phyloP scores from a whole-genome alignment of 345 rosid species.

The Eucalyptus albens region DNA sequence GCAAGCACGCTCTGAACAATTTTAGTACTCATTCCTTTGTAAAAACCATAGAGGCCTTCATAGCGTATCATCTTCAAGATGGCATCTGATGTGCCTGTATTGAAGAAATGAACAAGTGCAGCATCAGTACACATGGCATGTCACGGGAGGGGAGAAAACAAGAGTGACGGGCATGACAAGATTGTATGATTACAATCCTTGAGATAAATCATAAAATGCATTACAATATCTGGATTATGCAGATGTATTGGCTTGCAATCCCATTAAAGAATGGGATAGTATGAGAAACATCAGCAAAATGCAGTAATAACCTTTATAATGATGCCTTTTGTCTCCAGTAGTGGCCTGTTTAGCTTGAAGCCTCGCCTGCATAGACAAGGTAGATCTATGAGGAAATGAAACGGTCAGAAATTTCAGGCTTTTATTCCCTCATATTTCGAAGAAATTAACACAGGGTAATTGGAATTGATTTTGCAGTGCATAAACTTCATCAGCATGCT shows the following conservation, averaged over 20 bases:
- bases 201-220: not conserved
- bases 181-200: not conserved
- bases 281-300: not conserved
- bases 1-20: slow-evolving; percentile 87
- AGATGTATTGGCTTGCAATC: not conserved
- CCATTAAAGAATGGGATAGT: not conserved
- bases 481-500: not conserved
- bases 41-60: slow-evolving; percentile 79
- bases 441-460: not conserved
- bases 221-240: not conserved
- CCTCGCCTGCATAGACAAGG: slow-evolving; percentile 38
- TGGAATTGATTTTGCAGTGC: not conserved
- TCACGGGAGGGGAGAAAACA: not conserved
- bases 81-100: slow-evolving; percentile 70
- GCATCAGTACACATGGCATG: not conserved
- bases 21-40: slow-evolving; percentile 95
- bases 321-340: slow-evolving; percentile 65
- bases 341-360: slow-evolving; percentile 86
- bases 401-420: not conserved
- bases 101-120: not conserved
- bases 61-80: slow-evolving; percentile 75
- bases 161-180: not conserved
- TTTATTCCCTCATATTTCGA: not conserved
- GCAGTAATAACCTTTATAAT: slow-evolving; percentile 51
- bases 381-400: not conserved